Evolutionary conservation across 2,329 filamentous ascomycete species (phyloP).

Genomic region (Hansfordia pulvinata): DNA sequence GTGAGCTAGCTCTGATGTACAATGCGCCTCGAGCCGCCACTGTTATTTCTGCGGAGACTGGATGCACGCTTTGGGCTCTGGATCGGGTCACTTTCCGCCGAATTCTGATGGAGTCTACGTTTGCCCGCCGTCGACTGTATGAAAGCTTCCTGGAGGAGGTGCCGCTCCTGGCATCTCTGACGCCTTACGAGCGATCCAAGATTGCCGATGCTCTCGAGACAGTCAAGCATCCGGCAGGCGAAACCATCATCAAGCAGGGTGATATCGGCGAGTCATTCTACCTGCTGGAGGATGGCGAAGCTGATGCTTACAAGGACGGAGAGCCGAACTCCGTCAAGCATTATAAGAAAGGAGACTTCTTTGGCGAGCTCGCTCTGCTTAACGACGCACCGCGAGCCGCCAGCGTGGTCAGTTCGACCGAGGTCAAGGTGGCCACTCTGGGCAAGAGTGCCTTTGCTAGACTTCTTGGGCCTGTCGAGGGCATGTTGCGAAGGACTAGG

Average conservation of each 20-base stretch:
- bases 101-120: conserved; percentile 96
- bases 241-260: conserved; percentile 81
- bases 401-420: conserved; percentile 68
- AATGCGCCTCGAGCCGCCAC: conserved; percentile 93
- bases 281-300: conserved; percentile 76
- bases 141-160: conserved; percentile 95
- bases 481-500: conserved; percentile 76
- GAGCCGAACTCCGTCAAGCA: conserved; percentile 56
- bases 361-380: conserved; percentile 85
- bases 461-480: conserved; percentile 81
- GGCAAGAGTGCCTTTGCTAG: conserved; percentile 93
- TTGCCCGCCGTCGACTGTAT: conserved; percentile 91
- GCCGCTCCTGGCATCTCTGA: conserved; percentile 68
- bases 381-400: conserved; percentile 91
- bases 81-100: conserved; percentile 94
- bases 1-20: conserved; percentile 96
- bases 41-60: conserved; percentile 67
- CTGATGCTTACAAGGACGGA: conserved; percentile 74
- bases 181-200: conserved; percentile 88
- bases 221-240: conserved; percentile 65
- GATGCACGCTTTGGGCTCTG: conserved; percentile 81
- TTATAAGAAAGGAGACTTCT: conserved; percentile 90
- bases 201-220: conserved; percentile 94
- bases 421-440: conserved; percentile 85
- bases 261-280: conserved; percentile 89